Base-by-base conservation (phyloP, 2,329 filamentous ascomycete species). In the Lachnum nothofagi region DNA sequence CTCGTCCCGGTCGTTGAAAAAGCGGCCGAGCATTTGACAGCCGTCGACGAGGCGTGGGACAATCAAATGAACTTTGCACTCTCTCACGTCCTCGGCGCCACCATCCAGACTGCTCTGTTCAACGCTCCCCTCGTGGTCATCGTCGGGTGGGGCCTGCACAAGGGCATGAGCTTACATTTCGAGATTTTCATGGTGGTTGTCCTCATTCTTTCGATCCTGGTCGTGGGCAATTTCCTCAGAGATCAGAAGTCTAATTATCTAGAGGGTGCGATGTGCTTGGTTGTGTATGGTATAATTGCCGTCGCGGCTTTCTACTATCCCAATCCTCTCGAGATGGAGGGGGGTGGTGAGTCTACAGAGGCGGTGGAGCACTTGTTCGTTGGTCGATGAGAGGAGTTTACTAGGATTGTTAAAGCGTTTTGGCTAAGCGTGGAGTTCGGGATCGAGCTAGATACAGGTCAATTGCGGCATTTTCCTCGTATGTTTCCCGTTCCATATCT, bases 1-100 rank as follows among this genome's bases (percentile, higher is more conserved):
- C 70, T 89, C 20, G 85, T 89, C 42, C 85, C 85, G 3, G 88
- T 89, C 56, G 85, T 89, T 20, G 85, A 85, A 27, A 89, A 89
- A 59, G 85, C 85, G 1, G 85, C 85, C 3, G 85, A 90, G 66
- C 86, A 89, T 62, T 85, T 89, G 37, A 89, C 86, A 1, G 86
- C 86, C 12, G 83, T 88, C 19, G 82, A 89, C 29, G 85, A 89
- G 24, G 85, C 86, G 0, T 74, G 82, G 54, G 79, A 87, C 66
- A 79, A 90, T 69, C 90, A 85, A 71, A 84, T 84, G 79, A 78
- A 83, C 60, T 68, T 83, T 44, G 82, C 86, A 20, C 86, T 91
- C 71, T 83, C 84, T 31, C 85, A 90, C 43, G 86, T 86, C 23
- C 85, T 91, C 60, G 86, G 86, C 31, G 88, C 83, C 52, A 88